Base-by-base conservation (phyloP, 2,329 filamentous ascomycete genomes). In the Chrysoporthe austroafricana region DNA sequence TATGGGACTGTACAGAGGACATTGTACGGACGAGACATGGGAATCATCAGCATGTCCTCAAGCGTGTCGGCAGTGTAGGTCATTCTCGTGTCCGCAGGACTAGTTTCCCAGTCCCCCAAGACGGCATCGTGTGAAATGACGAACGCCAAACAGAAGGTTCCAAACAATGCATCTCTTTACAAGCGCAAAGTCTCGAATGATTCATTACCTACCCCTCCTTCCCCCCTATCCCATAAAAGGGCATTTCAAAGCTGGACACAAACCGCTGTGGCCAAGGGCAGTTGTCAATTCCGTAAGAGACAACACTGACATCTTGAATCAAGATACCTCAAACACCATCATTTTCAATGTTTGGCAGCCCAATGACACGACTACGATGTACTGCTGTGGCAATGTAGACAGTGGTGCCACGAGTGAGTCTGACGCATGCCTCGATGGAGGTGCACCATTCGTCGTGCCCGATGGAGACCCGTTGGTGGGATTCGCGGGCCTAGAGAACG, bases 21-120 rank as follows among this genome's bases (percentile, higher is more conserved):
- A 26, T 42, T 66, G 64, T 26, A 66, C 64, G 7, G 64, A 66
- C 18, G 18, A 34, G 26, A 62, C 39, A 8, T 66, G 64, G 64
- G 43, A 4, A 39, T 62, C 48, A 11, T n/a, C 36, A 39, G 42
- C 14, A n/a, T 66, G 64, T 21, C 64, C 64, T 18, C 13, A 62
- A 18, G 26, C 7, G 42, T 66, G 64, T 36, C 18, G 13, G 32
- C 26, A 42, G 14, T 46, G 64, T 66, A 4, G 39, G n/a, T 26
- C 8, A 11, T 46, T 18, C 5, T 32, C 4, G n/a, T n/a, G 16
- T 52, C 13, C 21, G 26, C 26, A 26, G 26, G 26, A 39, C 36
- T 5, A 39, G 36, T 39, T 39, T 39, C 9, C 36, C 36, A 39
- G 9, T 39, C 6, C 36, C 6, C 36, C 36, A 39, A 9, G 36